These are phyloP conservation scores for Cicer bijugum DNA, from an alignment of 306 rosid species.

Conservation along the genomic window DNA sequence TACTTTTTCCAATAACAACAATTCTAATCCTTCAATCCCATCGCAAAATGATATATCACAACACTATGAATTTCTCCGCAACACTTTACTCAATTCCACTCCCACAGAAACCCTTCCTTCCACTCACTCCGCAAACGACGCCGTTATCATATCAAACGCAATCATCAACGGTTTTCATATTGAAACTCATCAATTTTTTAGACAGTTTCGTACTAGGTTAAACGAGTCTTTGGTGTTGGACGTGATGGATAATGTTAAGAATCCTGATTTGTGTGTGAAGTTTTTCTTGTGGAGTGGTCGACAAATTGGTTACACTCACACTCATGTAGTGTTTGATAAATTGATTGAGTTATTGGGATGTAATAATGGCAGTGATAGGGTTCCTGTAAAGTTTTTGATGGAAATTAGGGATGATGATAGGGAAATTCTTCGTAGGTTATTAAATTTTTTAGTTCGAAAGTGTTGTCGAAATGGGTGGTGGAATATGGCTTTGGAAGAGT, in stretches of 20 bases:
- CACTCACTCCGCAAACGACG: slow-evolving; percentile 49
- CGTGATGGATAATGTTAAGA: slow-evolving; percentile 54
- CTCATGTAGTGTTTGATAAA: slow-evolving; percentile 52
- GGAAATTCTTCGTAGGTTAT: slow-evolving; percentile 68
- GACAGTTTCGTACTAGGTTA: slow-evolving; percentile 66
- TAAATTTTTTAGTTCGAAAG: slow-evolving; percentile 68
- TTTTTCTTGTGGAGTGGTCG: slow-evolving; percentile 80
- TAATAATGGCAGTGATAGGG: slow-evolving; percentile 45
- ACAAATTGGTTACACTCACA: slow-evolving; percentile 76
- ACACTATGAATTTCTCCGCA: slow-evolving; percentile 61
- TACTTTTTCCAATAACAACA: not conserved
- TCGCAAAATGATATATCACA: slow-evolving; percentile 46
- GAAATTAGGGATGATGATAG: slow-evolving; percentile 65
- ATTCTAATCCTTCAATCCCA: slow-evolving; percentile 33
- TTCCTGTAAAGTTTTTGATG: slow-evolving; percentile 49
- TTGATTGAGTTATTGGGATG: slow-evolving; percentile 56
- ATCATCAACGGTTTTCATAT: slow-evolving; percentile 53
- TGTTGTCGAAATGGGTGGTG: slow-evolving; percentile 79
- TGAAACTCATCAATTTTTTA: slow-evolving; percentile 55
- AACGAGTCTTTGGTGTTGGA: slow-evolving; percentile 57
- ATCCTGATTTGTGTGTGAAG: slow-evolving; percentile 60
- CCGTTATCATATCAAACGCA: slow-evolving; percentile 50
- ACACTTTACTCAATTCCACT: slow-evolving; percentile 50
- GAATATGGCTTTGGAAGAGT: slow-evolving; percentile 80
- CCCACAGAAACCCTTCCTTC: slow-evolving; percentile 38